Base-by-base conservation (phyloP, 73 alveolate genomes). In the Urostyla sp. region DNA sequence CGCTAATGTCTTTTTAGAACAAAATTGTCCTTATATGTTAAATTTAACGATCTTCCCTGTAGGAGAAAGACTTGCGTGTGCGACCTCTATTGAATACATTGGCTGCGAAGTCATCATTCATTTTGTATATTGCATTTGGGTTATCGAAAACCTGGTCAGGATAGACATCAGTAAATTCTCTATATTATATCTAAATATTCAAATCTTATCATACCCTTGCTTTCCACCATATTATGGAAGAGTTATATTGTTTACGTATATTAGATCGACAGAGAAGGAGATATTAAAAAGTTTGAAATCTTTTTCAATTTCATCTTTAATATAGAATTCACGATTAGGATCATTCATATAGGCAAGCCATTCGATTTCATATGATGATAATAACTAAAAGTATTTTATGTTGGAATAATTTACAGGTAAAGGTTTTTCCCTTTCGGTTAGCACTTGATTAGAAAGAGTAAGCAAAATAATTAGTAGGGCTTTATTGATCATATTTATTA, bases 31-130 rank as follows among this genome's bases (percentile, higher is more conserved):
- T 59, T 13, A 48, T 49, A 6, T 31, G 4, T 28, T 3, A 27
- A 1, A 69, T 44, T 21, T 13, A 24, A 32, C 49, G 44, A 46
- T 69, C 83, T 32, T 46, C 31, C 6, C 83, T 44, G 24, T 69
- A 69, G 10, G 83, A 69, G 54, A 69, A 69, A 31, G 49, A 3
- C 16, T 26, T 48, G 8, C 3, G 31, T 20, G 21, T 46, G 58
- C 28, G 49, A 18, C 83, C 83, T 2, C 3, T 1, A 16, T 24
- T 45, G 31, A 69, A 69, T 0, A 69, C 6, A 37, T 69, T 69
- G 1, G 24, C 54, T 7, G 49, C 23, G 48, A 69, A 28, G 16
- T 69, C 83, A n/a, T 45, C 48, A 34, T 69, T 69, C 28, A 69
- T 31, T 46, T 36, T 46, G 34, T 16, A 69, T 45, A 46, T n/a